phyloP scores from a whole-genome alignment of 2,329 filamentous ascomycete genomes.

The Monosporascus sp. region DNA sequence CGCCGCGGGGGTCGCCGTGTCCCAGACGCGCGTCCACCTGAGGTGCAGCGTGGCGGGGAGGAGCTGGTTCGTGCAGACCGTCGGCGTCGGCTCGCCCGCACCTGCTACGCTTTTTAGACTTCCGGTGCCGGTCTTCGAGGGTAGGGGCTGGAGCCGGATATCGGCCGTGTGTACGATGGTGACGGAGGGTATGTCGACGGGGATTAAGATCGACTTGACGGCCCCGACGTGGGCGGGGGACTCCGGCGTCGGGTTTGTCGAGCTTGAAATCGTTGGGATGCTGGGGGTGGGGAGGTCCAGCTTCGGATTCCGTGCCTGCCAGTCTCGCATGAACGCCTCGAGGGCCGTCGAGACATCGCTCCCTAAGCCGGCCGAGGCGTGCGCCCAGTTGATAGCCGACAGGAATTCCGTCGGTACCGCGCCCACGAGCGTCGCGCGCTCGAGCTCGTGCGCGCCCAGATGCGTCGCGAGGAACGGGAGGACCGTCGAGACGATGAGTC shows the following conservation, averaged over 20 bases:
- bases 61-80: conserved; percentile 59
- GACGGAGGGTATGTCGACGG: conserved; percentile 82
- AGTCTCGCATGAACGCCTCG: conserved; percentile 31
- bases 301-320: conserved; percentile 31
- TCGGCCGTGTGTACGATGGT: conserved; percentile 78
- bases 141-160: conserved; percentile 46
- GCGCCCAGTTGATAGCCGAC: conserved; percentile 41
- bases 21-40: conserved; percentile 60
- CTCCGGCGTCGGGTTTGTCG: conserved; percentile 17
- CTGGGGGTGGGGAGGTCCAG: conserved; percentile 28
- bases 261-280: conserved; percentile 11
- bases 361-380: conserved; percentile 47
- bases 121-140: conserved; percentile 16
- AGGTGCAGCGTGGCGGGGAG: conserved; percentile 58
- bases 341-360: conserved; percentile 26
- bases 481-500: conserved; percentile 41
- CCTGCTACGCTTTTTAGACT: too few species aligned
- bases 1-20: conserved; percentile 37
- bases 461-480: conserved; percentile 37
- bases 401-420: conserved; percentile 47
- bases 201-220: conserved; percentile 69
- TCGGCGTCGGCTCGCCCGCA: conserved; percentile 22
- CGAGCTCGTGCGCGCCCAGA: conserved; percentile 48
- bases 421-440: conserved; percentile 50
- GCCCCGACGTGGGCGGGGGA: too few species aligned